Evolutionary conservation across 1,284 basidiomycete genomes (phyloP).

Genomic region (Ganoderma boninense): DNA sequence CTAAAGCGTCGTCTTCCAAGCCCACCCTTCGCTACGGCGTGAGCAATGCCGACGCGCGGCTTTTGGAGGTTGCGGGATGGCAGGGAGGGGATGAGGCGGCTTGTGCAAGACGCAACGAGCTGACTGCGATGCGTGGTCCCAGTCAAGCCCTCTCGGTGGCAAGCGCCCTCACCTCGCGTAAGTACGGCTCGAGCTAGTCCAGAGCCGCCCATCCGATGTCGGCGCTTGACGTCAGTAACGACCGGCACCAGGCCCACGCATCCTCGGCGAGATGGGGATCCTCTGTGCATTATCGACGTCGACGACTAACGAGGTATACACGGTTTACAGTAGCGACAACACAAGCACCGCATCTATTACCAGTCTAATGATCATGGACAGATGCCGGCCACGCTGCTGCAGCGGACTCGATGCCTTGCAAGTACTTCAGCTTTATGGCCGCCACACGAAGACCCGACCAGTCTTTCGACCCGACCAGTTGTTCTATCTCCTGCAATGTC

Average conservation of each 20-base stretch:
- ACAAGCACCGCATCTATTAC: neutral
- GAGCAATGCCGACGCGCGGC: neutral
- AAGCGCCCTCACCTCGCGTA: constrained; percentile 4
- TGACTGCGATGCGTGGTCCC: neutral
- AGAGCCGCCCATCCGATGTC: neutral
- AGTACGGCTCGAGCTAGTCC: no score
- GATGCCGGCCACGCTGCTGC: constrained; percentile 56
- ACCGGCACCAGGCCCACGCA: neutral
- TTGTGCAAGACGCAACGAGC: constrained; percentile 8
- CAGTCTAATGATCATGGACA: constrained; percentile 29
- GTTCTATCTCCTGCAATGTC: constrained; percentile 57
- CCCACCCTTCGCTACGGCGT: constrained; percentile 1
- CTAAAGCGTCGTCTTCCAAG: constrained; percentile 8
- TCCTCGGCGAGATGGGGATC: neutral
- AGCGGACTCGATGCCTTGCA: constrained; percentile 78
- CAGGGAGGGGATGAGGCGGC: neutral
- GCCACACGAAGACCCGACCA: constrained; percentile 67
- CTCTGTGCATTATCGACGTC: neutral
- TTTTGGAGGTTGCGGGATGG: constrained; percentile 4
- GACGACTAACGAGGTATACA: neutral
- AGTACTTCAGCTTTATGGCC: constrained; percentile 80
- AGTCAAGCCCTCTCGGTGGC: neutral
- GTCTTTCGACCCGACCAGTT: constrained; percentile 59
- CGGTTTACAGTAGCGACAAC: neutral
- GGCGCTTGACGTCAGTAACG: constrained; percentile 15